Conservation (phyloP, 306 rosid species). For the Senna tora region DNA sequence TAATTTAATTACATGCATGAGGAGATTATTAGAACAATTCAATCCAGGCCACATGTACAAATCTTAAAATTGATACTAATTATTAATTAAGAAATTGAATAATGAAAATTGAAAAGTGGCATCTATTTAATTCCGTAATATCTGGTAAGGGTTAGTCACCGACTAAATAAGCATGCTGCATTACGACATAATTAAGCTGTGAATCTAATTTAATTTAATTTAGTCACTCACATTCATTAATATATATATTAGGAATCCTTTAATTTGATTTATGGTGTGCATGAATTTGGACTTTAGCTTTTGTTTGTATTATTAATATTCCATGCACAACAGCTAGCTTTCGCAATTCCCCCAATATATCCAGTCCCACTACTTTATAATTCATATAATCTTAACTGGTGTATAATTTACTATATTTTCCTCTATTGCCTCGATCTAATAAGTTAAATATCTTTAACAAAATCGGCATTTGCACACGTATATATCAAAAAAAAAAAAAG, state of each 20-base stretch:
- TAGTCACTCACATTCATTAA: conserved; percentile 21
- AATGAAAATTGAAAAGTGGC: conserved; percentile 9
- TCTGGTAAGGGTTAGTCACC: conserved; percentile 71
- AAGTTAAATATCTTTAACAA: too few species aligned
- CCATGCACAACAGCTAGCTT: too few species aligned
- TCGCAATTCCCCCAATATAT: too few species aligned
- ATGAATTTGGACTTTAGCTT: conserved; percentile 28
- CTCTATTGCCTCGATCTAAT: too few species aligned
- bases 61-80: conserved; percentile 12
- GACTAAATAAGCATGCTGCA: conserved; percentile 42
- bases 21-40: too few species aligned
- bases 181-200: conserved; percentile 11
- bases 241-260: neutral
- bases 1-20: too few species aligned
- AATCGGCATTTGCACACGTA: too few species aligned
- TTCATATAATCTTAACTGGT: too few species aligned
- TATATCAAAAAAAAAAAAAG: too few species aligned
- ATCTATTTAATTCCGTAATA: conserved; percentile 32
- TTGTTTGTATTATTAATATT: conserved; percentile 31
- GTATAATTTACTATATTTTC: too few species aligned
- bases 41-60: too few species aligned
- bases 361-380: too few species aligned
- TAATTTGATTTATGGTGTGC: neutral
- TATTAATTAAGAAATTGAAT: neutral
- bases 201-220: conserved; percentile 3